Evolutionary conservation across 805 yeast species (phyloP), one percentile per base, ranked within the genome.

Genomic region (Maudiozyma serrabonitensis): DNA sequence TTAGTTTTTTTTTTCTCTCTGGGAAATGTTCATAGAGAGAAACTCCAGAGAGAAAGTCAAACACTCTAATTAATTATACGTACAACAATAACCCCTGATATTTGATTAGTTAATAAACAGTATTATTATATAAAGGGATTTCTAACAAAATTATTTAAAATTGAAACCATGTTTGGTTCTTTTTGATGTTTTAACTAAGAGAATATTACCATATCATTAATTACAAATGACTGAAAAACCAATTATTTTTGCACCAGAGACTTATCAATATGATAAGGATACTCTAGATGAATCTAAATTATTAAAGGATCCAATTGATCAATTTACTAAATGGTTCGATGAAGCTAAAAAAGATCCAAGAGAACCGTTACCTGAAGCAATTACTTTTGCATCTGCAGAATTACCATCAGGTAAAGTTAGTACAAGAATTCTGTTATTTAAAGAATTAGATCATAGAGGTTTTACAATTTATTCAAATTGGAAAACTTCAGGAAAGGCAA

Each of bases 391-490:
- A 8, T 90, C 99, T 2, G 95, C 95, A 0, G 74, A 79, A 51
- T 71, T 90, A 53, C 97, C 97, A 8, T 76, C 85, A 2, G 99
- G 99, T n/a, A 72, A 95, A 52, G 87, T 93, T 1, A 83, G 95
- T 0, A 80, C 90, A 6, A 74, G 99, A 49, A 77, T 85, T 9
- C 91, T 93, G 2, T 74, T 93, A 48, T 79, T 93, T 68, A 93
- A 93, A 62, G 98, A 93, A 62, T 75, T 93, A 51, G 98, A 91
- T 66, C 73, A 77, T 46, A 74, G 77, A 43, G 99, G 97, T 4
- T 85, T 91, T 58, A 79, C 89, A 9, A 74, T 93, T 41, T 93
- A 87, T 68, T 87, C 97, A 49, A 93, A 93, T 68, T 90, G 96
- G 95, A 87, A 75, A 32, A 75, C 83, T 9, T 85, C 95, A 35